These are phyloP conservation scores for Phytophthora gonapodyides DNA, from an alignment of 352 stramenopile genomes.

Conservation along the genomic window DNA sequence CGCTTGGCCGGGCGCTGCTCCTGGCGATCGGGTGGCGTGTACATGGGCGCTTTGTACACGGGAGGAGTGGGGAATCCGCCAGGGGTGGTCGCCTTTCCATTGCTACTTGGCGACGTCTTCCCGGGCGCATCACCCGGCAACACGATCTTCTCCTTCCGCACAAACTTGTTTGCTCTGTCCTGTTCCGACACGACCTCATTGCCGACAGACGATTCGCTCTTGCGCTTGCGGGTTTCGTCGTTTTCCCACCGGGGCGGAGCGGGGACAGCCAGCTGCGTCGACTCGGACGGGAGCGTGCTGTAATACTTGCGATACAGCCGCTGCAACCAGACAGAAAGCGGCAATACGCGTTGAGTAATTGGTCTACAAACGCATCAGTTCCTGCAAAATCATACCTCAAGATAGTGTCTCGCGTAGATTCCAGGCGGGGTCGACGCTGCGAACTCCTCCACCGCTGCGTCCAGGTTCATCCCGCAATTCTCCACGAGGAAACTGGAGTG, in stretches of 20 bases:
- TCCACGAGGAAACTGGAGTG: conserved; percentile 74
- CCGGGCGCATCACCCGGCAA: conserved; percentile 5
- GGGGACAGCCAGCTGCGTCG: conserved; percentile 51
- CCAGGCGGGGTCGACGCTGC: conserved; percentile 54
- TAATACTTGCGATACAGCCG: conserved; percentile 84
- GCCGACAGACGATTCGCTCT: conserved; percentile 47
- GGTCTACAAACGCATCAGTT: background rate
- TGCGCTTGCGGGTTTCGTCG: conserved; percentile 43
- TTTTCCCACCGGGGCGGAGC: conserved; percentile 70
- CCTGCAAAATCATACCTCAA: conserved; percentile 49
- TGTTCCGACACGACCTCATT: conserved; percentile 70
- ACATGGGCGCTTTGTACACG: conserved; percentile 73
- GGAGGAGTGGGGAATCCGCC: conserved; percentile 40
- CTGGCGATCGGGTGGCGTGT: conserved; percentile 66
- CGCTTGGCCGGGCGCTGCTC: conserved; percentile 69
- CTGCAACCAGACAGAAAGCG: conserved; percentile 25
- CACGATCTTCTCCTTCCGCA: conserved; percentile 44
- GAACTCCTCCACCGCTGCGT: conserved; percentile 73
- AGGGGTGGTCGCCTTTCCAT: conserved; percentile 31
- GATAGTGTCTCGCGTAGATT: conserved; percentile 67
- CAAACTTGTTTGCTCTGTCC: conserved; percentile 66
- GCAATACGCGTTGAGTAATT: background rate
- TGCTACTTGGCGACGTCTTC: conserved; percentile 30
- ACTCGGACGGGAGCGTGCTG: conserved; percentile 59
- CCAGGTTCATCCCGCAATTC: conserved; percentile 58